Percentiles rank a stretch among this genome's conserved stretches.
phyloP scores from a whole-genome alignment of 345 rosid genomes.

The Gossypium rotundifolium region DNA sequence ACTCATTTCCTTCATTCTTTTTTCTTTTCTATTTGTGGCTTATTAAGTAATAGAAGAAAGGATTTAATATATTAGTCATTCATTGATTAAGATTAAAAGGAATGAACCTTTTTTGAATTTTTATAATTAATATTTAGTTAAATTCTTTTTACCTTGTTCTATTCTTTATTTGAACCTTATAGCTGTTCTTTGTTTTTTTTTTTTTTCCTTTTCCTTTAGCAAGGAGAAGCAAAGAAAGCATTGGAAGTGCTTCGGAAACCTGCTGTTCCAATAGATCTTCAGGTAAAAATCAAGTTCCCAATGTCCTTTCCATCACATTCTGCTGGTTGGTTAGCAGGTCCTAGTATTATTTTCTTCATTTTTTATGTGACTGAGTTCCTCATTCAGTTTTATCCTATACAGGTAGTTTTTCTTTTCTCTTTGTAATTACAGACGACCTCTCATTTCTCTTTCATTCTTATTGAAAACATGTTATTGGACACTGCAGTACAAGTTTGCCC shows the following conservation, averaged over 20 bases:
- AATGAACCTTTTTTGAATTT: not conserved
- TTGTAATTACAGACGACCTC: not conserved
- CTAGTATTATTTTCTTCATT: constrained; percentile 1
- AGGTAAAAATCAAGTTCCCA: constrained; percentile 43
- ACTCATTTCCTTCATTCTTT: not conserved
- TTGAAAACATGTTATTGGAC: constrained; percentile 16
- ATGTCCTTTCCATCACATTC: constrained; percentile 1
- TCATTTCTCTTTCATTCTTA: constrained; percentile 15
- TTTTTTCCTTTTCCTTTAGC: constrained; percentile 38
- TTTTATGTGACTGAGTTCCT: not conserved
- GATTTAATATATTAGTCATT: not conserved
- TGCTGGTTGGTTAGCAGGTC: constrained; percentile 1
- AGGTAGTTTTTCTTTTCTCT: constrained; percentile 8
- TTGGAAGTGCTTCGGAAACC: constrained; percentile 85
- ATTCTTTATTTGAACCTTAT: not conserved
- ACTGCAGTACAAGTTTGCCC: constrained; percentile 93
- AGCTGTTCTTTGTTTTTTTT: not conserved
- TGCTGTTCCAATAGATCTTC: constrained; percentile 80
- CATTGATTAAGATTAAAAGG: not conserved
- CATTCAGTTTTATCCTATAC: not conserved
- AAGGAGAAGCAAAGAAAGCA: constrained; percentile 96
- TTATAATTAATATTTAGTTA: not conserved
- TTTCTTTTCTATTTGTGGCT: not conserved
- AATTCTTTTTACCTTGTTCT: not conserved
- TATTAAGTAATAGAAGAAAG: not conserved